Base-by-base conservation (phyloP, 1,284 basidiomycete genomes). In the Microbotryomycetes sp. region DNA sequence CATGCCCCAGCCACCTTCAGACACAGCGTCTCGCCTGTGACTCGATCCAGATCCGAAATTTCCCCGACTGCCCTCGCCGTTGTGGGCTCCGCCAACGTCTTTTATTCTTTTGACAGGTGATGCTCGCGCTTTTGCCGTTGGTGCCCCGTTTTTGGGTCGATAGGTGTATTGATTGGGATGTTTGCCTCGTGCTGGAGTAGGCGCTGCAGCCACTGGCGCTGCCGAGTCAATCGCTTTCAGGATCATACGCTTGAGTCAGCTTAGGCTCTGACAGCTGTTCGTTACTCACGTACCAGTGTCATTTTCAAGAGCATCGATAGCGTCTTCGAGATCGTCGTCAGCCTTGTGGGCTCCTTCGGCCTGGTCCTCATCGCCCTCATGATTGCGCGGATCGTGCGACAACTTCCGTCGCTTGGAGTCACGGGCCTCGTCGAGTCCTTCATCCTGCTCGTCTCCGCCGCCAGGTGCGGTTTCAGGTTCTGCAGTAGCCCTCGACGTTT, bases 1-100 rank as follows among this genome's bases (percentile, higher is more conserved):
- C 52, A 98, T 79, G 63, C 86, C 83, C 92, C 92, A 97, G 50
- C 87, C 85, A 23, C 58, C 61, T 31, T 59, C 61, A n/a, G 56
- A 29, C 31, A 49, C 42, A 23, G 42, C 30, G 32, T 56, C 62
- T 48, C 49, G 51, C 12, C 62, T 31, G n/a, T n/a, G n/a, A n/a
- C n/a, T n/a, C n/a, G n/a, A n/a, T 19, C 36, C 36, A 42, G 36
- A 42, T 9, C 36, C 36, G 12, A 9, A 9, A 42, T 19, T 19
- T 12, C 36, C 36, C 9, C 9, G 12, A 42, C 12, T 19, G 9
- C 36, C 19, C 19, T 19, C 36, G 36, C 36, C 36, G 36, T 42
- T 42, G 19, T 19, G 12, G 36, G 12, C 36, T 9, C 36, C 36
- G 53, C 48, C 55, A 25, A 47, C 32, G 15, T 45, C 47, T 31